Conservation (phyloP, 1,284 basidiomycete species). For the Paramarasmius palmivorus region DNA sequence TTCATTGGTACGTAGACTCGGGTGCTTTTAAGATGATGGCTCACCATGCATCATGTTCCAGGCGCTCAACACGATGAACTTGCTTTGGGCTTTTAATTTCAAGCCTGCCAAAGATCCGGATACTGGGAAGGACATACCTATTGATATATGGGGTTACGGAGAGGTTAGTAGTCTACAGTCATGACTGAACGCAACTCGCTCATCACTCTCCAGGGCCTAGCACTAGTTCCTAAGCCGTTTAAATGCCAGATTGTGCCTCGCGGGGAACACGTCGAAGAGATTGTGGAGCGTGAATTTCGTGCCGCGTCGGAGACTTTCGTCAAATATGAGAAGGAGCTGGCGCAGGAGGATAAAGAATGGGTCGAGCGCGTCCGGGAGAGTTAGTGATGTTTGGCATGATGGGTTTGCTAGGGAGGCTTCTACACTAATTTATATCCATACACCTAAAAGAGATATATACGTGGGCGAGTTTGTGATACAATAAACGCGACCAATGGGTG, state of each 20-base stretch:
- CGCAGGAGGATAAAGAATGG: not conserved
- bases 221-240: not conserved
- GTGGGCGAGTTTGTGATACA: too few species aligned
- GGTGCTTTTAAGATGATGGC: not conserved
- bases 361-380: too few species aligned
- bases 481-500: too few species aligned
- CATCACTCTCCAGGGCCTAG: not conserved
- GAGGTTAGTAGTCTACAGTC: not conserved
- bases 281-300: constrained; percentile 1
- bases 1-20: not conserved
- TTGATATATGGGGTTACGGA: not conserved
- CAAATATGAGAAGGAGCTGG: not conserved
- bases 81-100: constrained; percentile 10
- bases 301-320: not conserved
- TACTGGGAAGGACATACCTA: not conserved
- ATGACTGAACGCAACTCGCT: not conserved
- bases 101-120: constrained; percentile 1
- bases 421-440: too few species aligned
- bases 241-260: constrained; percentile 5
- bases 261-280: not conserved
- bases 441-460: too few species aligned
- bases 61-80: constrained; percentile 12
- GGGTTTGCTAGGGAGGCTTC: too few species aligned
- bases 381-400: too few species aligned
- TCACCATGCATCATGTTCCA: not conserved